phyloP scores from a whole-genome alignment of 768 basidiomycete species.

The Lactarius akahatsu region DNA sequence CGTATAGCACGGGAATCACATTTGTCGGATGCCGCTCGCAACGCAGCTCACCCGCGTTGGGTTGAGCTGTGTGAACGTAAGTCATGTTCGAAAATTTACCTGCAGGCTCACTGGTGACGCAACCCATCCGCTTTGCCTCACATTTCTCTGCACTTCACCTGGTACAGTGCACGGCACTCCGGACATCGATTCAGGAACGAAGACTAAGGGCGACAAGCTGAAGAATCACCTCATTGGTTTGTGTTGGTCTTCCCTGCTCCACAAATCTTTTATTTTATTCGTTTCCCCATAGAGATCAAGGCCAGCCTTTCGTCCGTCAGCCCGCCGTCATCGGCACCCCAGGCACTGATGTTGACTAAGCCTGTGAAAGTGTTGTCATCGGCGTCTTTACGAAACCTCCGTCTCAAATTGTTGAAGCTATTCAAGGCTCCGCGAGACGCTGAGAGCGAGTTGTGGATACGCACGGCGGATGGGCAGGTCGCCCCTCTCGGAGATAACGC shows the following conservation, averaged over 20 bases:
- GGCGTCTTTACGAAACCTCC: constrained; percentile 65
- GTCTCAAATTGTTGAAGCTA: constrained; percentile 51
- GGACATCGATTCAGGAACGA: constrained; percentile 35
- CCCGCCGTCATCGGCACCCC: constrained; percentile 16
- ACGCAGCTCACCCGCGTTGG: constrained; percentile 64
- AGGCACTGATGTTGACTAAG: constrained; percentile 30
- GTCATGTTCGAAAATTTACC: constrained; percentile 29
- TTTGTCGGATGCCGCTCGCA: constrained; percentile 44
- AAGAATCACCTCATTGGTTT: constrained; percentile 61
- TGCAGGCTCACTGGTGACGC: neutral
- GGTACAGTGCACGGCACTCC: constrained; percentile 58
- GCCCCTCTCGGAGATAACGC: constrained; percentile 40
- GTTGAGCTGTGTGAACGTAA: constrained; percentile 58
- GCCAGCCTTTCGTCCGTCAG: constrained; percentile 14
- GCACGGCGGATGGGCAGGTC: constrained; percentile 49
- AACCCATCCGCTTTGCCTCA: neutral
- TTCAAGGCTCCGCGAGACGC: constrained; percentile 35
- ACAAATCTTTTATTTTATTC: neutral
- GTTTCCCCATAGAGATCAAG: constrained; percentile 27
- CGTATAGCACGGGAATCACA: constrained; percentile 51
- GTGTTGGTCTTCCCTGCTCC: constrained; percentile 22
- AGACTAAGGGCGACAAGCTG: constrained; percentile 47
- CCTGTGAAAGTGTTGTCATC: constrained; percentile 60
- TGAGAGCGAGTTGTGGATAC: constrained; percentile 52
- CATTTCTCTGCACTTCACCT: neutral